A percentile compares a stretch with the other conserved stretches of the same genome.
Conservation (phyloP, 495 filamentous ascomycete genomes). For the Extremus antarcticus region DNA sequence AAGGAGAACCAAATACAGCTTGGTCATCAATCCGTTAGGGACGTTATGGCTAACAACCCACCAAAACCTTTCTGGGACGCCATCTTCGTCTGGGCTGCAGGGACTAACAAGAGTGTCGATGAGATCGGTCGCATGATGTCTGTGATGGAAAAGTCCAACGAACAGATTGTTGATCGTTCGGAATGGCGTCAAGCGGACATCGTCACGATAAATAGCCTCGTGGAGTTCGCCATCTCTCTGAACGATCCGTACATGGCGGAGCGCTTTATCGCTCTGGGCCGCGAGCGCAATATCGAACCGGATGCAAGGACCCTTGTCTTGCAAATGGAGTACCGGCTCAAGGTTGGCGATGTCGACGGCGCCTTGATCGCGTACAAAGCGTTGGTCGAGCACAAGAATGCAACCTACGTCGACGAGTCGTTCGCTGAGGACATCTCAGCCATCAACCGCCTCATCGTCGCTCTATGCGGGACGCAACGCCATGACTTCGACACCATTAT, state of each 20-base stretch:
- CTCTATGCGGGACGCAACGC: constrained; percentile 49
- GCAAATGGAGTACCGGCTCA: constrained; percentile 63
- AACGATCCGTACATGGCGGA: constrained; percentile 61
- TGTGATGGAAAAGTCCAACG: constrained; percentile 43
- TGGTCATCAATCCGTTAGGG: constrained; percentile 51
- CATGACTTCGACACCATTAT: constrained; percentile 56
- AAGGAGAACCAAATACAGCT: constrained; percentile 50
- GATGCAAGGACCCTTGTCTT: constrained; percentile 58
- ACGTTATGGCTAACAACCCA: constrained; percentile 40
- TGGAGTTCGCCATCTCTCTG: constrained; percentile 60
- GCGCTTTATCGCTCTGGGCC: constrained; percentile 54
- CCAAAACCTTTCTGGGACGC: constrained; percentile 53
- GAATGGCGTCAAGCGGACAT: constrained; percentile 42
- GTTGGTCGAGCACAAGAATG: constrained; percentile 20
- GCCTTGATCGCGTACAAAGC: constrained; percentile 49
- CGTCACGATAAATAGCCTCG: constrained; percentile 61
- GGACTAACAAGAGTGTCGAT: constrained; percentile 57
- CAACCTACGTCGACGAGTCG: constrained; percentile 42
- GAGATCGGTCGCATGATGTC: constrained; percentile 58
- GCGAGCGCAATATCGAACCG: constrained; percentile 50
- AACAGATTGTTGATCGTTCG: constrained; percentile 26
- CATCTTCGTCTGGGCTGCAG: constrained; percentile 64
- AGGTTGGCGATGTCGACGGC: constrained; percentile 55
- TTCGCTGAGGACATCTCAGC: constrained; percentile 48
- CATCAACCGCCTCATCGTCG: constrained; percentile 65